Base-by-base conservation (phyloP, 1,284 basidiomycete genomes). In the Cryptococcus sp. region DNA sequence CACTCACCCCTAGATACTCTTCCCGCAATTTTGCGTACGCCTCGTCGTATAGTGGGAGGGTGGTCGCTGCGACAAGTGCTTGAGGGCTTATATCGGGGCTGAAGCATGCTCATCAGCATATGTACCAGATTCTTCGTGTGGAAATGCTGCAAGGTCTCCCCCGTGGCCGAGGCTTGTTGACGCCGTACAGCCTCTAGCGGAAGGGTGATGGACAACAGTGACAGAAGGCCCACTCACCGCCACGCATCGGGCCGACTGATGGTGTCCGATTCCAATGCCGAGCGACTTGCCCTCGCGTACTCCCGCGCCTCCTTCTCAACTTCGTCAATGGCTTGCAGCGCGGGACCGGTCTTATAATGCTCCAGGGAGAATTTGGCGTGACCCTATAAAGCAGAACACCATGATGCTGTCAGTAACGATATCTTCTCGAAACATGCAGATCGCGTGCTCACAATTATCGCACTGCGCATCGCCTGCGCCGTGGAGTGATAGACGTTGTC, bases 11-110 rank as follows among this genome's bases (percentile, higher is more conserved):
- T 5, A 72, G 47, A 56, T 77, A 78, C 61, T 78, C 77, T 48
- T 65, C 62, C 15, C 73, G 54, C 22, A 79, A 57, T 27, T 67
- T 53, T 8, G 51, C 53, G 59, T 73, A 77, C 1, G 70, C 67
- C 22, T 73, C 71, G 56, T 79, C 78, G 57, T 76, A 78, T 17
- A 72, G 50, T 23, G 71, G 71, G 23, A 78, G 54, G 47, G 72
- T 68, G 1, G 62, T 65, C 3, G 72, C 75, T 4, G 74, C 71
- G 11, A 66, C 66, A 27, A 78, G 57, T 35, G 73, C 70, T n/a
- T 64, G 56, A 0, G 78, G 76, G 5, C 66, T 57, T 8, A 78
- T 35, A 56, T 76, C 71, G 6, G 76, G 69, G 45, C 75, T 76
- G 53, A 5, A 15, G 16, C 13, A 59, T 31, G 20, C 23, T 22